Conservation (phyloP, 1,284 basidiomycete genomes). For the Cutaneotrichosporon dermatis region DNA sequence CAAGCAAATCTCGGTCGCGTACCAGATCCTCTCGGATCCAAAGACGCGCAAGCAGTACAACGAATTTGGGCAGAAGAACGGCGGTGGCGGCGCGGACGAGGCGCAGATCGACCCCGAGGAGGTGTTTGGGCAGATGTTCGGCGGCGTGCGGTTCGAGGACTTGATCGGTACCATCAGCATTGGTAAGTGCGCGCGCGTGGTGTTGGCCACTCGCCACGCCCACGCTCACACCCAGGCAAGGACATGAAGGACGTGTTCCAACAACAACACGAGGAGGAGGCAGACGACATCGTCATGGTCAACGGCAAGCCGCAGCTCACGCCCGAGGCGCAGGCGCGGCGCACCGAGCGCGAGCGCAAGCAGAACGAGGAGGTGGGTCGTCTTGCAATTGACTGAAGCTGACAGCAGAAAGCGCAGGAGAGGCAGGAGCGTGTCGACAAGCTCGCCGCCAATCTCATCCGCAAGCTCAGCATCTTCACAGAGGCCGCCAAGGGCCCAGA, state of each 20-base stretch:
- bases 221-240: conserved; percentile 63
- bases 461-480: conserved; percentile 86
- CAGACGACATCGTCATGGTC: conserved; percentile 34
- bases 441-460: conserved; percentile 75
- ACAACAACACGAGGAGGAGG: conserved; percentile 69
- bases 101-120: conserved; percentile 65
- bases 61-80: conserved; percentile 58
- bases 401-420: conserved; percentile 62
- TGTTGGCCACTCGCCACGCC: no score
- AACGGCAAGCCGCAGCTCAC: conserved; percentile 56
- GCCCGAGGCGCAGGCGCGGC: conserved; percentile 75
- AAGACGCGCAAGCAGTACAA: conserved; percentile 86
- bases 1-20: conserved; percentile 82
- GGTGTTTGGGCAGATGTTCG: conserved; percentile 90
- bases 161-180: conserved; percentile 53
- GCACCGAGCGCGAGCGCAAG: conserved; percentile 65
- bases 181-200: no score
- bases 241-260: conserved; percentile 99
- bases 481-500: conserved; percentile 73
- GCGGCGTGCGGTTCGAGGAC: conserved; percentile 52
- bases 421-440: conserved; percentile 74
- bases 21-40: conserved; percentile 79
- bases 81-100: conserved; percentile 39
- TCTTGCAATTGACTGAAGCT: conserved; percentile 47
- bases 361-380: conserved; percentile 56